Percentiles rank a stretch among this genome's conserved stretches.
phyloP scores from a whole-genome alignment of 148 eudicot species.

The Cornus controversa region DNA sequence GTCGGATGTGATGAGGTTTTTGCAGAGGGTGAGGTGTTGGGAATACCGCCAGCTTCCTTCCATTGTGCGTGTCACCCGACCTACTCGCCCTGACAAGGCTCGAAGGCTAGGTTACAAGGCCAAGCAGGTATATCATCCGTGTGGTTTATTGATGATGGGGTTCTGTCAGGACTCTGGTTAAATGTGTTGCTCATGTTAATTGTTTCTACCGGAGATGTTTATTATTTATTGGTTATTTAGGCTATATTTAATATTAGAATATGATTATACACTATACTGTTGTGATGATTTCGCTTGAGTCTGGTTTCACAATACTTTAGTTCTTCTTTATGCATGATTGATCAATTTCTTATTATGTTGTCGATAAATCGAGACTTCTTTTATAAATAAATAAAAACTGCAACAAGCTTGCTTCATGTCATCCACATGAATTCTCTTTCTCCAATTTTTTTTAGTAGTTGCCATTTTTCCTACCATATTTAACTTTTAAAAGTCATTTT shows the following conservation, averaged over 20 bases:
- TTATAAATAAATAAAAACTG: no score
- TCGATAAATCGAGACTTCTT: no score
- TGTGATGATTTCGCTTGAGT: not conserved
- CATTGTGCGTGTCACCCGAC: slow-evolving; percentile 32
- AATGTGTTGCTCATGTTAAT: not conserved
- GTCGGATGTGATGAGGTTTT: slow-evolving; percentile 45
- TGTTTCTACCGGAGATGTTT: not conserved
- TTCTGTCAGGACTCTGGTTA: no score
- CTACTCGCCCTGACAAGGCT: slow-evolving; percentile 47
- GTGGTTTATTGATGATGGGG: not conserved
- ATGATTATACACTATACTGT: not conserved
- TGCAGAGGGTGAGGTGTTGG: slow-evolving; percentile 46
- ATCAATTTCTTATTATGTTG: no score
- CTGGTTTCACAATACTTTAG: not conserved
- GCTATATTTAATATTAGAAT: no score
- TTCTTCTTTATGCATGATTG: no score
- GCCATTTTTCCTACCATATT: no score
- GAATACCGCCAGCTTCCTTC: slow-evolving; percentile 44
- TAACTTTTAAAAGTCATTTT: no score
- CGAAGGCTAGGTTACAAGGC: slow-evolving; percentile 42
- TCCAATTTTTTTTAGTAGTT: no score
- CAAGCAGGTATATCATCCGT: slow-evolving; percentile 25
- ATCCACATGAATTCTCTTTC: no score
- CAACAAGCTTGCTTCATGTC: no score
- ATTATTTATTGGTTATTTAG: not conserved